Conservation (phyloP, 176 grass and related monocot genomes). For the Juncus inflexus region DNA sequence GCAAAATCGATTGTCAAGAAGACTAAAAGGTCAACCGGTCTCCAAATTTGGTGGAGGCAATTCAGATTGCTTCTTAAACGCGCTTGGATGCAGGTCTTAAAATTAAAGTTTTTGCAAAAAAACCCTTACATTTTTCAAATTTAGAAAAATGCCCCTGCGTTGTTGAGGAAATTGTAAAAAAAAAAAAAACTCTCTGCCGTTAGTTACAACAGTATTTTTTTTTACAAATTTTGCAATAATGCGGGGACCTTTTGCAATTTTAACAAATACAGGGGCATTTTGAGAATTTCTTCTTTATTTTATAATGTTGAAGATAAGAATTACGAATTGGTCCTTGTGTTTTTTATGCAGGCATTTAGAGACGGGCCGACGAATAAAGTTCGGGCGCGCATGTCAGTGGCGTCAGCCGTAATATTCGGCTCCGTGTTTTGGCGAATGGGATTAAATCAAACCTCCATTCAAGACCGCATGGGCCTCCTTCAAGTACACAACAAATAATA, state of each 20-base stretch:
- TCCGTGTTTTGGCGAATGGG: slow-evolving; percentile 96
- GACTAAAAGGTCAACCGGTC: background rate
- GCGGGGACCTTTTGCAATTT: too few species aligned
- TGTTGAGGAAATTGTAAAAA: too few species aligned
- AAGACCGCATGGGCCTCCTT: slow-evolving; percentile 95
- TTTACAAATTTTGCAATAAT: too few species aligned
- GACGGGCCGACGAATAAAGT: slow-evolving; percentile 99
- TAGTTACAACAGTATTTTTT: too few species aligned
- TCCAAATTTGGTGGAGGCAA: slow-evolving; percentile 65
- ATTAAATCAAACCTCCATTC: slow-evolving; percentile 84
- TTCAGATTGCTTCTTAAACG: slow-evolving; percentile 84
- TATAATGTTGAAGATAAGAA: too few species aligned
- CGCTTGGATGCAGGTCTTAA: slow-evolving; percentile 92
- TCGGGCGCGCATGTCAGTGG: slow-evolving; percentile 88
- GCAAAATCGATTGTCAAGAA: slow-evolving; percentile 48
- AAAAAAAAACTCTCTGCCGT: too few species aligned
- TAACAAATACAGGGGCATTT: too few species aligned
- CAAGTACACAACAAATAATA: too few species aligned
- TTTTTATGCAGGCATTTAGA: slow-evolving; percentile 61
- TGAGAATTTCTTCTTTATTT: too few species aligned
- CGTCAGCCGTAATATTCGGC: slow-evolving; percentile 96
- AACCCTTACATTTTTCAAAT: too few species aligned
- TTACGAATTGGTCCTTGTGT: too few species aligned
- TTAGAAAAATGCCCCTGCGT: too few species aligned
- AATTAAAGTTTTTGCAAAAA: slow-evolving; percentile 6